Base-by-base conservation (phyloP, 2,329 filamentous ascomycete genomes). In the Fusarium sp. region DNA sequence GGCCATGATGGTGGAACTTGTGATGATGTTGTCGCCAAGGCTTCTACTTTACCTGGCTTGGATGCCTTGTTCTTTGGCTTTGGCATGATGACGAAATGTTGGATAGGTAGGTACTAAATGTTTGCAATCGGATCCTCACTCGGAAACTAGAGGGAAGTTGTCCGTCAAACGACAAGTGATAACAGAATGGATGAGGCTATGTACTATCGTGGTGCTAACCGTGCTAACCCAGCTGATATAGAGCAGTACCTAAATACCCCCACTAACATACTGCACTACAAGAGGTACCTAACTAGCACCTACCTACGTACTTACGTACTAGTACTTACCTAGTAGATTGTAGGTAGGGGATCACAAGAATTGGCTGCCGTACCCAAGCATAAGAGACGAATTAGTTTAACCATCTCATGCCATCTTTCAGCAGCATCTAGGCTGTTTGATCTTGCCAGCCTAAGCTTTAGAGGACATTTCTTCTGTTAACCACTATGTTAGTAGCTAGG, bases 1-100 rank as follows among this genome's bases (percentile, higher is more conserved):
- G 93, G 93, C 93, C 93, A 95, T 49, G 87, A 86, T 41, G 74
- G 74, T 28, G 56, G 23, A 59, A 60, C 46, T 34, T 83, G 79
- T 46, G 81, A 74, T 43, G 75, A 74, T 43, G 75, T 71, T 46
- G 77, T 58, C 20, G 68, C 40, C n/a, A 63, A 46, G 20, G 72
- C 55, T 23, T 60, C 60, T 13, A 63, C 20, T 54, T 75, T 74
- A 40, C 71, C 53, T 4, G 65, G 46, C 46, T 78, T 80, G 58
- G 73, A 62, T 9, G 71, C 58, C 67, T 78, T 80, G 46, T 74
- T 73, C 54, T 78, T 82, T 43, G 74, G 70, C 49, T 78, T 82
- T n/a, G 79, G 72, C 79, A 80, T 80, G 27, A 49, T 42, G 13
- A 27, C 16, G n/a, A 2, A 25, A 16, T 69, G 11, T 63, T 25